Evolutionary conservation across 116 monocot genomes (phyloP).

Genomic region (Phalaenopsis hybrid): DNA sequence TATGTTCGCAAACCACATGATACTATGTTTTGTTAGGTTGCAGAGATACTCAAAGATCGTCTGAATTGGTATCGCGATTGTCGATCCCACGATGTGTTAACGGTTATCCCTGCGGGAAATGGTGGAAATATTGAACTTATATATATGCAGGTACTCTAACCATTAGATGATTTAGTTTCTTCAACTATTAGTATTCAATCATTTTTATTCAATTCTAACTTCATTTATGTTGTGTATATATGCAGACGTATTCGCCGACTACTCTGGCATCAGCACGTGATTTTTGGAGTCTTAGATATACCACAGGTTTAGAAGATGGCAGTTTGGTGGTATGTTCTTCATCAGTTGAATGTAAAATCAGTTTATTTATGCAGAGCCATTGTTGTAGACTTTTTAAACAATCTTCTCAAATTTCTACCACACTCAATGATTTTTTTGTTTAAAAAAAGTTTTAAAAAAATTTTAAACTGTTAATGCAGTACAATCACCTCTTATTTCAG

Average conservation of each 20-base stretch:
- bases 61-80: constrained; percentile 59
- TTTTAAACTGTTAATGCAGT: neutral
- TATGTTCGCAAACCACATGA: neutral
- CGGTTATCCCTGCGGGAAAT: constrained; percentile 44
- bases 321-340: constrained; percentile 32
- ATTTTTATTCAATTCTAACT: neutral
- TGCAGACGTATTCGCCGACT: constrained; percentile 35
- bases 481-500: neutral
- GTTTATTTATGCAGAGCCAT: neutral
- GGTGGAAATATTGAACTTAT: constrained; percentile 53
- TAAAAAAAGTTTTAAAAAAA: neutral
- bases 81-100: constrained; percentile 42
- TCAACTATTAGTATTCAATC: neutral
- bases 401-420: neutral
- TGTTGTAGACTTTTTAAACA: neutral
- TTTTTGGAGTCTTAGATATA: constrained; percentile 35
- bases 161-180: neutral
- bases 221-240: neutral
- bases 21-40: constrained; percentile 21
- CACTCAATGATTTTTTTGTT: too few species aligned
- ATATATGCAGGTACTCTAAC: constrained; percentile 45
- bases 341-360: neutral
- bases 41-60: constrained; percentile 61
- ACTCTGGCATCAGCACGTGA: constrained; percentile 33
- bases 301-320: constrained; percentile 29